A percentile compares a stretch with the other conserved stretches of the same genome.
Conservation (phyloP, 176 grass and related monocot genomes). For the Coix lacrymajobi region DNA sequence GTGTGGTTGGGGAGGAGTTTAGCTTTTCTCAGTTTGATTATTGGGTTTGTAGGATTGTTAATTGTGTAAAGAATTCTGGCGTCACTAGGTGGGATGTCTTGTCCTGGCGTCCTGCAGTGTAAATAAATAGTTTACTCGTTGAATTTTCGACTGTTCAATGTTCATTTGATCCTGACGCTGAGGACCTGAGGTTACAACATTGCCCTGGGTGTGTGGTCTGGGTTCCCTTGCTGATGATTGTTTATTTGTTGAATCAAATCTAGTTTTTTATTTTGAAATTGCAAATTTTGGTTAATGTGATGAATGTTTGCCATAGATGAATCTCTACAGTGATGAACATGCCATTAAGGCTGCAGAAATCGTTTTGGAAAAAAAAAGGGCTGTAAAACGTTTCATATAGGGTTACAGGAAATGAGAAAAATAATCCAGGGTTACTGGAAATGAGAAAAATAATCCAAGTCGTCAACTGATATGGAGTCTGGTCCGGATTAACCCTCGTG, state of each 20-base stretch:
- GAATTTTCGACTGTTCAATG: background rate
- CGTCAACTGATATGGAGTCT: too few species aligned
- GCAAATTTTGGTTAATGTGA: background rate
- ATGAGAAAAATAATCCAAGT: too few species aligned
- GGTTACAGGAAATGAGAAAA: background rate
- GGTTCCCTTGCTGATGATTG: background rate
- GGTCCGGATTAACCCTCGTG: too few species aligned
- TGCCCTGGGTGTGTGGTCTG: background rate
- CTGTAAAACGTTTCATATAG: background rate
- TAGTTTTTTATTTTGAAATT: background rate
- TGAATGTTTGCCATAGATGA: background rate
- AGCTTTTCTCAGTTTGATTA: constrained; percentile 8
- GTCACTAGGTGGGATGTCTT: constrained; percentile 17
- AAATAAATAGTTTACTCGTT: background rate
- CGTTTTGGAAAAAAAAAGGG: background rate
- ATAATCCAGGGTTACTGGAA: too few species aligned
- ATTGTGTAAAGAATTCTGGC: constrained; percentile 28
- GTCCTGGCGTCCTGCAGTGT: background rate
- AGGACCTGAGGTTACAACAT: too few species aligned
- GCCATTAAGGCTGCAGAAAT: background rate
- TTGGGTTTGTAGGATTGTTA: constrained; percentile 33
- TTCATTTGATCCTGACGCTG: background rate
- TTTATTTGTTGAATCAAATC: background rate
- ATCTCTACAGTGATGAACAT: background rate
- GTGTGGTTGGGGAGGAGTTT: constrained; percentile 17